Percentiles rank a stretch among this genome's conserved stretches.
Evolutionary conservation across 2,329 filamentous ascomycete species (phyloP).

Genomic region (Colletotrichum sp.): DNA sequence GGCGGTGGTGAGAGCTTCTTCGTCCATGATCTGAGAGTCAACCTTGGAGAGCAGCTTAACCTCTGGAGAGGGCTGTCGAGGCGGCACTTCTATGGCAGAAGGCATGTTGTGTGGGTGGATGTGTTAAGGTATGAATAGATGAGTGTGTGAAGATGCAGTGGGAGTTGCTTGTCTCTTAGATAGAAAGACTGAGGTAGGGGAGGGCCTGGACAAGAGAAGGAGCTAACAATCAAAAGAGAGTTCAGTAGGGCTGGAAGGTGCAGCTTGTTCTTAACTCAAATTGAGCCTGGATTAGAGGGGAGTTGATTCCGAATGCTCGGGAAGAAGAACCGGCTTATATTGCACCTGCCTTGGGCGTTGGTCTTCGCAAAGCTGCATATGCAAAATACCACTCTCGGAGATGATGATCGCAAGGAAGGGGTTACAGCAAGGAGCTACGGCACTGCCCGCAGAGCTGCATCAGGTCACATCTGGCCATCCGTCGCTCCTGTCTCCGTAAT

Average conservation of each 20-base stretch:
- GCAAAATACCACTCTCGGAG: background rate
- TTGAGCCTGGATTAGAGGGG: background rate
- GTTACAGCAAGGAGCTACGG: background rate
- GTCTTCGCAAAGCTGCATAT: background rate
- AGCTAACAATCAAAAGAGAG: background rate
- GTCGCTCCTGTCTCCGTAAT: background rate
- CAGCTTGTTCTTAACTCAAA: background rate
- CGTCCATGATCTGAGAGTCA: conserved; percentile 23
- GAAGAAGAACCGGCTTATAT: conserved; percentile 13
- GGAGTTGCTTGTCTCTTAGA: background rate
- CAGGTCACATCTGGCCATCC: conserved; percentile 15
- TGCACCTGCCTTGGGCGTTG: background rate
- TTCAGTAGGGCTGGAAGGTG: conserved; percentile 5
- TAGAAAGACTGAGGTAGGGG: background rate
- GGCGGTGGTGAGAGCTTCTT: conserved; percentile 32
- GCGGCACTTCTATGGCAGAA: conserved; percentile 14
- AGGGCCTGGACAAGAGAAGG: background rate
- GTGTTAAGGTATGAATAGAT: background rate
- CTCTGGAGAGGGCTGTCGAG: conserved; percentile 18
- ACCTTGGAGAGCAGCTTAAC: conserved; percentile 22
- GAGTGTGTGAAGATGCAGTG: background rate
- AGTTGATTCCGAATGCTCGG: background rate
- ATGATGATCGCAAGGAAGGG: conserved; percentile 9
- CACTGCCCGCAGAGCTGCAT: background rate
- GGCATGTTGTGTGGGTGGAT: conserved; percentile 13